These are phyloP conservation scores for Botrytis aclada DNA, from an alignment of 2,329 filamentous ascomycete species.

Conservation along the genomic window DNA sequence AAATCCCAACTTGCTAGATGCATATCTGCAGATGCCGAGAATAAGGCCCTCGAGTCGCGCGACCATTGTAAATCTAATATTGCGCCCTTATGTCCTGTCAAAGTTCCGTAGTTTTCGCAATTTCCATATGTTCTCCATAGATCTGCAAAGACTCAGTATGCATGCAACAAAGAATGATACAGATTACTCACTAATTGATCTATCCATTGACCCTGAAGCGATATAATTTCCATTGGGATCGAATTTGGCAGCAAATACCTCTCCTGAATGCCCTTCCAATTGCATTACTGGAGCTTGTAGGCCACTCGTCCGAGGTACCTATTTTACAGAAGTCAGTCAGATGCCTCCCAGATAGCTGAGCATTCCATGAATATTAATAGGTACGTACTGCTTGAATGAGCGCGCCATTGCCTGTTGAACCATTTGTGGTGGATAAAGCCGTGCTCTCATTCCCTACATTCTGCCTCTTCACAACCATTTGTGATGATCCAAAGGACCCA, in stretches of 20 bases:
- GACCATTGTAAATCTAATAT: constrained; percentile 95
- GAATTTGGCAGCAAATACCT: constrained; percentile 88
- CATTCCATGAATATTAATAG: constrained; percentile 12
- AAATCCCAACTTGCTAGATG: constrained; percentile 93
- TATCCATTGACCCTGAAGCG: constrained; percentile 93
- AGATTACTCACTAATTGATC: constrained; percentile 71
- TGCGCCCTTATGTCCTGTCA: constrained; percentile 87
- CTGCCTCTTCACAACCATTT: constrained; percentile 86
- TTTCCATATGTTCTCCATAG: constrained; percentile 91
- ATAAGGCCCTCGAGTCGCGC: constrained; percentile 84
- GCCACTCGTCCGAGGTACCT: constrained; percentile 77
- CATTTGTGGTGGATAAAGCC: constrained; percentile 56
- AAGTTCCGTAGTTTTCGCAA: constrained; percentile 89
- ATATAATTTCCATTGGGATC: constrained; percentile 85
- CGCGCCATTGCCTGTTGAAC: constrained; percentile 55
- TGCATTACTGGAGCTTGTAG: constrained; percentile 94
- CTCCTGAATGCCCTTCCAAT: constrained; percentile 75
- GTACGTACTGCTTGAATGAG: constrained; percentile 63
- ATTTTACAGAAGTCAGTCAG: constrained; percentile 30
- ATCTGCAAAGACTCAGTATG: constrained; percentile 51
- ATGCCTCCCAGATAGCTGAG: constrained; percentile 12
- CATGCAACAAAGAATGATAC: constrained; percentile 21
- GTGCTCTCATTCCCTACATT: constrained; percentile 56
- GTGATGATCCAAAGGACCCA: constrained; percentile 72
- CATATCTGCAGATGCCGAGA: constrained; percentile 90